phyloP scores from a whole-genome alignment of 1,284 basidiomycete genomes.

The Cerioporus squamosus region DNA sequence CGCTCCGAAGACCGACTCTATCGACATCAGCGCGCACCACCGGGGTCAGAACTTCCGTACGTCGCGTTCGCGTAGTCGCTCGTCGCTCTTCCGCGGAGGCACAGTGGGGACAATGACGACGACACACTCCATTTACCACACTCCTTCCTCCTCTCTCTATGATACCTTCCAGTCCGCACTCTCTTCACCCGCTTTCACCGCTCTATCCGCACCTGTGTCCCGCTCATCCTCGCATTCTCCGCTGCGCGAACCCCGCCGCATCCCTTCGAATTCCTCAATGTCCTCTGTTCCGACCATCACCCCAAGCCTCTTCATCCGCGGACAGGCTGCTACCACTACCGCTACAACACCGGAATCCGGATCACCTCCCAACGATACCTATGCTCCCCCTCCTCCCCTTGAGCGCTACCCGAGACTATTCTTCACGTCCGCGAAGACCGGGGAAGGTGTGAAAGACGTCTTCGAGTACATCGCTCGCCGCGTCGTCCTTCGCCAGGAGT shows the following conservation, averaged over 20 bases:
- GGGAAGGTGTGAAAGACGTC: slow-evolving; percentile 66
- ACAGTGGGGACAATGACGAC: slow-evolving; percentile 61
- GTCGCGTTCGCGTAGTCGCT: slow-evolving; percentile 47
- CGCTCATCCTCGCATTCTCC: slow-evolving; percentile 27
- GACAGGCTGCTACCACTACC: slow-evolving; percentile 27
- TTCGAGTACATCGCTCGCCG: slow-evolving; percentile 71
- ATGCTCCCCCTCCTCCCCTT: slow-evolving; percentile 37
- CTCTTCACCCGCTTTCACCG: slow-evolving; percentile 55
- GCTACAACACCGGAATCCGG: slow-evolving; percentile 30
- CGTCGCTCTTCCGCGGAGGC: slow-evolving; percentile 43
- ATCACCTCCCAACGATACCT: slow-evolving; percentile 22
- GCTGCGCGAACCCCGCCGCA: slow-evolving; percentile 37
- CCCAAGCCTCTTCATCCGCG: slow-evolving; percentile 57
- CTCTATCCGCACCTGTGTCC: slow-evolving; percentile 33
- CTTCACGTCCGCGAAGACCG: slow-evolving; percentile 77
- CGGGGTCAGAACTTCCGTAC: slow-evolving; percentile 34
- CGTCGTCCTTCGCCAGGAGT: slow-evolving; percentile 63
- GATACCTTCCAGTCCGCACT: slow-evolving; percentile 54
- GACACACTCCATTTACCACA: slow-evolving; percentile 67
- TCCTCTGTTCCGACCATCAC: slow-evolving; percentile 65
- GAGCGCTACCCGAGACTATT: slow-evolving; percentile 65
- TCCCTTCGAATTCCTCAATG: slow-evolving; percentile 48
- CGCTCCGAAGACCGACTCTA: slow-evolving; percentile 34
- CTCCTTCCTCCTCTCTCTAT: slow-evolving; percentile 73
- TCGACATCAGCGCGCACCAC: slow-evolving; percentile 32